Percentiles rank a stretch among this genome's conserved stretches.
Evolutionary conservation across 352 stramenopile species (phyloP).

Genomic region (Phytophthora sojae): DNA sequence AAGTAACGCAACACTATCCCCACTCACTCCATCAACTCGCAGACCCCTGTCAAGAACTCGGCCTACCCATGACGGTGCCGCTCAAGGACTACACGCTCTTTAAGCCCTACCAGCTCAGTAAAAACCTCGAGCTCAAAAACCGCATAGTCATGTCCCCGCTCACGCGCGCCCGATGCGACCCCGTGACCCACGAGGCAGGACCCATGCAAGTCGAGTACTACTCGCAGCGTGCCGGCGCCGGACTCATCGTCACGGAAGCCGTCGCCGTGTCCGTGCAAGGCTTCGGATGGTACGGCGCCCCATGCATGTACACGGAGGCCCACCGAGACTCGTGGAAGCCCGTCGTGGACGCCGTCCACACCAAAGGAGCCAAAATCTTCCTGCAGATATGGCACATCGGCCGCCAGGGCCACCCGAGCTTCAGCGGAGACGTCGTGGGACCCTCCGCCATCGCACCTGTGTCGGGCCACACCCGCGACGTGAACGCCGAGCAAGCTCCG

Average conservation of each 20-base stretch:
- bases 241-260: constrained; percentile 43
- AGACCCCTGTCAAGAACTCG: neutral
- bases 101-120: constrained; percentile 37
- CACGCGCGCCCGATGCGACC: constrained; percentile 34
- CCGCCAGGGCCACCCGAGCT: constrained; percentile 50
- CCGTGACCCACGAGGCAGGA: constrained; percentile 33
- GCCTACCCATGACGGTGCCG: constrained; percentile 18
- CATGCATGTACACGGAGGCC: constrained; percentile 53
- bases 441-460: constrained; percentile 43
- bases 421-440: constrained; percentile 46
- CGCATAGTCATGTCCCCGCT: constrained; percentile 51
- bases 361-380: constrained; percentile 59
- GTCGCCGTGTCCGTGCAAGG: constrained; percentile 42
- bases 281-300: constrained; percentile 50
- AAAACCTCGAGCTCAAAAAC: constrained; percentile 46
- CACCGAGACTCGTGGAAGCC: constrained; percentile 53
- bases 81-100: constrained; percentile 47
- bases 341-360: constrained; percentile 71
- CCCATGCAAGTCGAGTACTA: constrained; percentile 57
- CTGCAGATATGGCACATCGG: constrained; percentile 78
- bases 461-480: constrained; percentile 35
- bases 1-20: neutral
- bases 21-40: neutral
- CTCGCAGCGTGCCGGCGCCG: constrained; percentile 30
- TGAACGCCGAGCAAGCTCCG: constrained; percentile 33